These are phyloP conservation scores for Colletotrichum acutatum DNA, from an alignment of 2,329 filamentous ascomycete genomes.

Conservation along the genomic window DNA sequence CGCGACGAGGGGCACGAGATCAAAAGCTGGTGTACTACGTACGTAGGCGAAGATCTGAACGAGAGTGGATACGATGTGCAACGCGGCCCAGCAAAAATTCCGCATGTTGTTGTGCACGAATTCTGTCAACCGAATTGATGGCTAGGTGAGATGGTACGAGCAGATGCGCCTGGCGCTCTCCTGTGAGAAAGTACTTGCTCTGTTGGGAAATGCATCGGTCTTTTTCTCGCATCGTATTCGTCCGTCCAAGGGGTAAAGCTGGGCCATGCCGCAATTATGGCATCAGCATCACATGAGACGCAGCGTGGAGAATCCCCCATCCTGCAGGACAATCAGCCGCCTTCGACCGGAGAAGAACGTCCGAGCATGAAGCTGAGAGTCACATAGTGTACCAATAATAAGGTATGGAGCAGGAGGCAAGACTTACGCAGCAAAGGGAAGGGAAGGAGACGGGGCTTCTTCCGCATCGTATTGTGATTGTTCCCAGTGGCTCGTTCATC, in stretches of 20 bases:
- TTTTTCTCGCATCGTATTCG: conserved; percentile 31
- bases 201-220: conserved; percentile 26
- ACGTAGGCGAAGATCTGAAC: background rate
- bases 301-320: background rate
- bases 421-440: too few relatives aligned
- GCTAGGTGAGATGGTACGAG: conserved; percentile 3
- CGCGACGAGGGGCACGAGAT: conserved; percentile 24
- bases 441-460: background rate
- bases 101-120: conserved; percentile 29
- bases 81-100: conserved; percentile 2
- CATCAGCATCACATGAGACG: conserved; percentile 31
- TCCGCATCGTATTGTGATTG: background rate
- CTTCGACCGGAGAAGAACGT: conserved; percentile 26
- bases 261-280: background rate
- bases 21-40: background rate
- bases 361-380: conserved; percentile 15
- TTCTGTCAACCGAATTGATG: conserved; percentile 12
- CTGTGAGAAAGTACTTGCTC: conserved; percentile 12
- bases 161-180: background rate
- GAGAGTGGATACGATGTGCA: background rate
- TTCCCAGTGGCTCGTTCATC: conserved; percentile 11
- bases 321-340: conserved; percentile 9
- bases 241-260: conserved; percentile 1
- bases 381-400: background rate
- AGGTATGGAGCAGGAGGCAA: background rate